Evolutionary conservation across 108 stramenopile genomes (phyloP).

Genomic region (Skeletonema costatum): DNA sequence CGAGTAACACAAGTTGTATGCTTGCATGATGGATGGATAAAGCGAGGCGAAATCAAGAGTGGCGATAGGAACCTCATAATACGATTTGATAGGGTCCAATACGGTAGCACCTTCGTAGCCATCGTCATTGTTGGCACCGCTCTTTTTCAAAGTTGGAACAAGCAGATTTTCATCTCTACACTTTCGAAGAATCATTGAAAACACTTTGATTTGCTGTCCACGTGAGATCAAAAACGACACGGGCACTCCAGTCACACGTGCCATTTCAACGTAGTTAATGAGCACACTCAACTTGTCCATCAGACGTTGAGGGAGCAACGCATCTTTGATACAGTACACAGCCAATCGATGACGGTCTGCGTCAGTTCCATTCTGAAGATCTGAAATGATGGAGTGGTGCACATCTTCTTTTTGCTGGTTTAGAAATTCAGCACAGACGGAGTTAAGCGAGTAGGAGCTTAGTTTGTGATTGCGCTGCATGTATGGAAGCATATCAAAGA

Average conservation of each 20-base stretch:
- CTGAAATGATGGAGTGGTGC: constrained; percentile 99
- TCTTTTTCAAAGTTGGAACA: constrained; percentile 92
- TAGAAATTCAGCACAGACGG: constrained; percentile 96
- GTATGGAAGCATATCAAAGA: constrained; percentile 99
- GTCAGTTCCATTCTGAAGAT: constrained; percentile 95
- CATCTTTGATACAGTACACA: constrained; percentile 99
- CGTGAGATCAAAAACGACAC: constrained; percentile 94
- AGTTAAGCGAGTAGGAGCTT: constrained; percentile 95
- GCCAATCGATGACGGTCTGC: constrained; percentile 98
- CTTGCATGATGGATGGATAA: constrained; percentile 99
- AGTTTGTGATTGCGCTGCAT: constrained; percentile 99
- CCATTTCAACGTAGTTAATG: constrained; percentile 99
- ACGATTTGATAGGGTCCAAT: constrained; percentile 96
- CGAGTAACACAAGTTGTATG: constrained; percentile 99
- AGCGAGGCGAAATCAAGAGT: constrained; percentile 99
- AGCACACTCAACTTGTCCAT: constrained; percentile 98
- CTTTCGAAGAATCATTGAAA: constrained; percentile 97
- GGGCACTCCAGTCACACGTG: constrained; percentile 98
- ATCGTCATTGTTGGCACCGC: constrained; percentile 71
- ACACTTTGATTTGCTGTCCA: constrained; percentile 99
- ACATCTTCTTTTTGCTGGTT: constrained; percentile 99
- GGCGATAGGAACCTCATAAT: constrained; percentile 97
- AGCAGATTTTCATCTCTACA: constrained; percentile 88
- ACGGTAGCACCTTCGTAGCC: constrained; percentile 99
- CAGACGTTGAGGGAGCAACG: constrained; percentile 91